Percentiles rank a stretch among this genome's conserved stretches.
Conservation (phyloP, 2,329 filamentous ascomycete genomes). For the Beauveria brongniartii region DNA sequence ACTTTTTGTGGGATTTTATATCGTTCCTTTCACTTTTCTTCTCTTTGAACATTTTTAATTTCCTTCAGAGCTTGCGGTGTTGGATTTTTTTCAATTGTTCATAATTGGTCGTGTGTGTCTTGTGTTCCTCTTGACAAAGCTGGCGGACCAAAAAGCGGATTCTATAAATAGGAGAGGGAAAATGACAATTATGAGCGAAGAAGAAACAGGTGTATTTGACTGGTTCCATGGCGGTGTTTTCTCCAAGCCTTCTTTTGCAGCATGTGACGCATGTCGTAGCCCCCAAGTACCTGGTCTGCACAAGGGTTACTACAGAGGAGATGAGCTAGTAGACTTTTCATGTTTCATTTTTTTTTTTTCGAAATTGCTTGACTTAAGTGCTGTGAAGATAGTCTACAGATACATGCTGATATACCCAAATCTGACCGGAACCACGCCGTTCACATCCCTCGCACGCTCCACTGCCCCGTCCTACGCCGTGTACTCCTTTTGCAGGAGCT, state of each 20-base stretch:
- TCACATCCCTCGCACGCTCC: too few species aligned
- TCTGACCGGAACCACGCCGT: too few species aligned
- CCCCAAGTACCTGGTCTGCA: too few species aligned
- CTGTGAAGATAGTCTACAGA: background rate
- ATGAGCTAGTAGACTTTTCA: background rate
- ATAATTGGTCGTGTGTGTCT: background rate
- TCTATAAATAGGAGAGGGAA: background rate
- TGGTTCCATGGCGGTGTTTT: background rate
- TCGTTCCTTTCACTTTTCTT: background rate
- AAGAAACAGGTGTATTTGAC: background rate
- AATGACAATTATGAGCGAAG: background rate
- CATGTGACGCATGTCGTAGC: too few species aligned
- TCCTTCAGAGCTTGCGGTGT: background rate
- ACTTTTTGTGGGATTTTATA: background rate
- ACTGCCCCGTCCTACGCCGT: conserved; percentile 26
- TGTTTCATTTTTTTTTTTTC: background rate
- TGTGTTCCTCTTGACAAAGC: background rate
- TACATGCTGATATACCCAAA: background rate
- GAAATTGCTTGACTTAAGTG: too few species aligned
- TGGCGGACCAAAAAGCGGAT: background rate
- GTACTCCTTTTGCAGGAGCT: conserved; percentile 55
- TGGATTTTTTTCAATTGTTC: background rate
- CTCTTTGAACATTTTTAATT: background rate
- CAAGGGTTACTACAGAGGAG: too few species aligned
- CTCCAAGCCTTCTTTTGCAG: background rate